phyloP scores from a whole-genome alignment of 306 rosid species.

The Vigna angularis region DNA sequence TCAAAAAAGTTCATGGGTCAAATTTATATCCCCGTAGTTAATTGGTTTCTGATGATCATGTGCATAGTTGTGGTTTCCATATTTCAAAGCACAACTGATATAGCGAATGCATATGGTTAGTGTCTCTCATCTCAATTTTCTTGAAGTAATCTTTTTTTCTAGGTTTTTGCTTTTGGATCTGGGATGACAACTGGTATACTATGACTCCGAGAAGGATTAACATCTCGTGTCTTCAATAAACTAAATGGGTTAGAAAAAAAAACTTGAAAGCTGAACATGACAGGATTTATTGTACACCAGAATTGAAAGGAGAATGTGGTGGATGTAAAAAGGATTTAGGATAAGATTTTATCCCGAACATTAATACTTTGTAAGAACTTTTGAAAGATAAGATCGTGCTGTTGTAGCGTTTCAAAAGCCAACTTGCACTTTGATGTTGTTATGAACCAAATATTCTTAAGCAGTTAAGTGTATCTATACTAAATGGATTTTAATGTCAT shows the following conservation, averaged over 20 bases:
- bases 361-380: neutral
- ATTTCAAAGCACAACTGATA: slow-evolving; percentile 87
- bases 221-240: neutral
- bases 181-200: neutral
- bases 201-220: neutral
- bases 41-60: slow-evolving; percentile 93
- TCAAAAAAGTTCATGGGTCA: slow-evolving; percentile 90
- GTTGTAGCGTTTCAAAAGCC: neutral
- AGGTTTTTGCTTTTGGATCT: neutral
- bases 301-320: neutral
- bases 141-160: neutral
- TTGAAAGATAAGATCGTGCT: neutral
- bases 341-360: neutral
- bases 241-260: neutral
- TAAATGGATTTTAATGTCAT: slow-evolving; percentile 37
- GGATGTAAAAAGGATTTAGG: neutral
- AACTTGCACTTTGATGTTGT: neutral
- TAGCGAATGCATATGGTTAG: slow-evolving; percentile 96
- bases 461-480: slow-evolving; percentile 14
- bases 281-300: neutral
- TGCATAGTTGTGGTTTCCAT: slow-evolving; percentile 85
- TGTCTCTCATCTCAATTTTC: slow-evolving; percentile 38
- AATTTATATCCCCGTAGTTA: slow-evolving; percentile 90
- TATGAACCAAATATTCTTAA: neutral
- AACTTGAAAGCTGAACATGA: neutral